Percentiles rank a stretch among this genome's conserved stretches.
Evolutionary conservation across 345 rosid species (phyloP).

Genomic region (Boechera retrofracta): DNA sequence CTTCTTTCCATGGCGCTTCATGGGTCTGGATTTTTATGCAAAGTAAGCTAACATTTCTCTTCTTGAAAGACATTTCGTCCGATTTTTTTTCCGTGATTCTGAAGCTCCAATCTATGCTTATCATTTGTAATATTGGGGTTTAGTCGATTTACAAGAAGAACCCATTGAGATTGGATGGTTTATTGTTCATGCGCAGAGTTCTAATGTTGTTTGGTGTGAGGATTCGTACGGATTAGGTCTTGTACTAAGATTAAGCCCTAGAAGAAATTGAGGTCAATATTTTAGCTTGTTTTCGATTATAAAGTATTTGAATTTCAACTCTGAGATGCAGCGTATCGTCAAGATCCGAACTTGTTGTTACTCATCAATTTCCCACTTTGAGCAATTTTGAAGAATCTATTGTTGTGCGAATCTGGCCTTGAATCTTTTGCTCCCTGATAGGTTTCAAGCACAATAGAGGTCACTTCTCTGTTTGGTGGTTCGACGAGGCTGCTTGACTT

Average conservation of each 20-base stretch:
- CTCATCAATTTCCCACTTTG: constrained; percentile 4
- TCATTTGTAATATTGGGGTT: not conserved
- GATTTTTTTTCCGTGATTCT: not conserved
- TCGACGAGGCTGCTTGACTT: constrained; percentile 40
- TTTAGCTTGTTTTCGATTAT: not conserved
- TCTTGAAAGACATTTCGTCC: not conserved
- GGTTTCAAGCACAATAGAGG: constrained; percentile 42
- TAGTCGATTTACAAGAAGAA: constrained; percentile 13
- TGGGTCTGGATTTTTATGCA: constrained; percentile 47
- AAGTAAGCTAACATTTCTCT: constrained; percentile 41
- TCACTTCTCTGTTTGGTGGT: constrained; percentile 42
- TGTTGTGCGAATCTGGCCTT: constrained; percentile 2
- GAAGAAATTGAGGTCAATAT: not conserved
- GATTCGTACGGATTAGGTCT: not conserved
- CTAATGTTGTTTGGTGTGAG: constrained; percentile 1
- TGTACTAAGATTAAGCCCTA: not conserved
- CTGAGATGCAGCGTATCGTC: constrained; percentile 14
- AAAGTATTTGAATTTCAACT: not conserved
- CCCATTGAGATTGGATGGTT: not conserved
- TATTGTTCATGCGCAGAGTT: not conserved
- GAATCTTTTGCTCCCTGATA: constrained; percentile 14
- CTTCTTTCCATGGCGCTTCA: constrained; percentile 51
- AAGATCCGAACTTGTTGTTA: constrained; percentile 1
- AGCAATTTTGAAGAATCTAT: constrained; percentile 4
- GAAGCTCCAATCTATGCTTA: constrained; percentile 1